These are phyloP conservation scores for Pistacia atlantica DNA, from an alignment of 345 rosid genomes.

Conservation along the genomic window DNA sequence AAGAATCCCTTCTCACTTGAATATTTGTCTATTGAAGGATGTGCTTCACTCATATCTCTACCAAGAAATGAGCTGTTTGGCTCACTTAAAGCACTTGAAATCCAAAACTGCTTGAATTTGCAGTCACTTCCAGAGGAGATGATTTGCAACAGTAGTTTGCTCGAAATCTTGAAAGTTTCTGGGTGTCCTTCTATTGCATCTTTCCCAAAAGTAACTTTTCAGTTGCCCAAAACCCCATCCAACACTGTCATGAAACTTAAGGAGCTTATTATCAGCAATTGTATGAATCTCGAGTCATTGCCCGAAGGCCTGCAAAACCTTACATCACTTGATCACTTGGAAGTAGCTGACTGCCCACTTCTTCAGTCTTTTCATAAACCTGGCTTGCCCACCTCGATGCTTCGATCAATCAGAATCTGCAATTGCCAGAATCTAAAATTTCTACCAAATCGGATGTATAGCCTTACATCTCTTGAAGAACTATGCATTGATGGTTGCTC, in stretches of 20 bases:
- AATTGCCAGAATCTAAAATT: constrained; percentile 24
- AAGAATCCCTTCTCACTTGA: constrained; percentile 17
- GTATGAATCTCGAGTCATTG: constrained; percentile 6
- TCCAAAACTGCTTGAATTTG: constrained; percentile 15
- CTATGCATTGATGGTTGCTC: constrained; percentile 22
- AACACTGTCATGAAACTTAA: constrained; percentile 1
- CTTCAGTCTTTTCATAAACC: constrained; percentile 21
- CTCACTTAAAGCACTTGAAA: constrained; percentile 13
- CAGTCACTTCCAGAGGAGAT: constrained; percentile 25
- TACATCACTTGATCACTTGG: constrained; percentile 20
- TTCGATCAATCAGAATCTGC: constrained; percentile 14
- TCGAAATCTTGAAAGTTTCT: constrained; percentile 10
- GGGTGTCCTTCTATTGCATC: constrained; percentile 14
- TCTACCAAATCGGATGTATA: constrained; percentile 23
- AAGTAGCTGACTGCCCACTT: constrained; percentile 23
- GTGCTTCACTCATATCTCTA: constrained; percentile 28
- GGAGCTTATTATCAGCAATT: constrained; percentile 17
- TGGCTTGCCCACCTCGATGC: constrained; percentile 20
- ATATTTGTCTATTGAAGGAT: constrained; percentile 19
- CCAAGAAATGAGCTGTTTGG: constrained; percentile 19
- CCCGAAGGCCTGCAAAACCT: constrained; percentile 28
- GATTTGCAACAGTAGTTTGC: constrained; percentile 1
- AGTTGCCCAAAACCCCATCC: not conserved
- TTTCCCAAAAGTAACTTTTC: constrained; percentile 7
- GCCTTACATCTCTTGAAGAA: constrained; percentile 24